Conservation (phyloP, 1,284 basidiomycete species). For the Neolentinus lepideus region DNA sequence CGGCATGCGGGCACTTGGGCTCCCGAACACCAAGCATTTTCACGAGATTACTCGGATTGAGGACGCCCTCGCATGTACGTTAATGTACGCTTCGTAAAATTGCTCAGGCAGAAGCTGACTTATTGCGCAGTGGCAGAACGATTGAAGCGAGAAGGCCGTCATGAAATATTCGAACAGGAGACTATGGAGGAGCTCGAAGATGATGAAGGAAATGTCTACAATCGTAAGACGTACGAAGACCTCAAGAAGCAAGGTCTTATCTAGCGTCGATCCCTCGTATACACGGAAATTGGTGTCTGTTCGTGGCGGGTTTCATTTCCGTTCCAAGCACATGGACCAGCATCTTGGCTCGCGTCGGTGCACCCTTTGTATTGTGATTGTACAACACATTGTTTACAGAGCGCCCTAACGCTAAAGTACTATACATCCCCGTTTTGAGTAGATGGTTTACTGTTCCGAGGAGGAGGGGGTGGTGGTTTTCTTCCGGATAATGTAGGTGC, state of each 20-base stretch:
- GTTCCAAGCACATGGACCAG: neutral
- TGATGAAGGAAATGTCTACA: slow-evolving; percentile 94
- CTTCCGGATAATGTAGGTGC: slow-evolving; percentile 27
- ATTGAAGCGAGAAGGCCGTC: slow-evolving; percentile 87
- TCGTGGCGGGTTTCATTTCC: slow-evolving; percentile 9
- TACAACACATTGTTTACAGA: neutral
- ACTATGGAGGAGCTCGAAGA: slow-evolving; percentile 97
- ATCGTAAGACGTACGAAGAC: slow-evolving; percentile 86
- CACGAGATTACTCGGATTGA: slow-evolving; percentile 97
- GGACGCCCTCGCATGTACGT: slow-evolving; percentile 88
- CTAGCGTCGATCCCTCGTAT: slow-evolving; percentile 23
- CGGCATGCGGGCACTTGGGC: slow-evolving; percentile 94
- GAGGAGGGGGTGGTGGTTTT: slow-evolving; percentile 29
- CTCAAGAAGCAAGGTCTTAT: slow-evolving; percentile 89
- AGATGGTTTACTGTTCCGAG: slow-evolving; percentile 3
- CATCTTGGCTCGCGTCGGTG: neutral
- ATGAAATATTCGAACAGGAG: slow-evolving; percentile 87
- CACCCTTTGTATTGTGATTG: neutral
- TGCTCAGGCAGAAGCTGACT: neutral
- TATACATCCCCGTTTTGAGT: neutral
- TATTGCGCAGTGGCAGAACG: slow-evolving; percentile 79
- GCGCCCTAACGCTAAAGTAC: neutral
- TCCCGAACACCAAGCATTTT: slow-evolving; percentile 99
- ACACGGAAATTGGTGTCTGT: neutral
- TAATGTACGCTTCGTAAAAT: slow-evolving; percentile 1